phyloP scores from a whole-genome alignment of 192 early-diverging fungal species.

The Backusella circina region DNA sequence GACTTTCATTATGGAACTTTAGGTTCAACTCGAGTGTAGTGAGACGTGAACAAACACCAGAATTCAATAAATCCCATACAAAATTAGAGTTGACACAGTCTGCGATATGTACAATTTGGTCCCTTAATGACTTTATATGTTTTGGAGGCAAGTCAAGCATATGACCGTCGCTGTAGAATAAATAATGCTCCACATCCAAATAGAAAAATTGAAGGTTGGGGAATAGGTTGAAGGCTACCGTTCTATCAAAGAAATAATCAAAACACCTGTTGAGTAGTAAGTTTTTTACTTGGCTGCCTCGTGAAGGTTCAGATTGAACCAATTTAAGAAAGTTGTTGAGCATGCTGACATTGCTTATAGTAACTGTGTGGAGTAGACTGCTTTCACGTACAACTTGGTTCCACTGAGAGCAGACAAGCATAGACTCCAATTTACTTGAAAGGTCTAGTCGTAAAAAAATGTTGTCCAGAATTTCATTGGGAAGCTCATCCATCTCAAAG shows the following conservation, averaged over 20 bases:
- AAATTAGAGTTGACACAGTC: background rate
- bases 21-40: background rate
- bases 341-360: background rate
- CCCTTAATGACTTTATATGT: background rate
- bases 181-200: background rate
- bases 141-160: background rate
- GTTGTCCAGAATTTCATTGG: background rate
- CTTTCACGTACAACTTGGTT: background rate
- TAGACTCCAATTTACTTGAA: background rate
- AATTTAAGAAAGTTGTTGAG: background rate
- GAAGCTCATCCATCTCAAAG: background rate
- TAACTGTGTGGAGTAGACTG: background rate
- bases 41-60: background rate
- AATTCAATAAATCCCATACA: background rate
- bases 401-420: background rate
- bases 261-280: background rate
- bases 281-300: background rate
- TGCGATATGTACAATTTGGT: background rate
- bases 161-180: background rate
- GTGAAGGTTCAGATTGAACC: background rate
- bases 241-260: background rate
- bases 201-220: background rate
- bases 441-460: background rate
- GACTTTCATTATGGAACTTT: background rate
- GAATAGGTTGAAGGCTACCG: background rate